Evolutionary conservation across 2,329 filamentous ascomycete species (phyloP), one percentile per base, ranked within the genome.

Genomic region (Fusarium newnesense): DNA sequence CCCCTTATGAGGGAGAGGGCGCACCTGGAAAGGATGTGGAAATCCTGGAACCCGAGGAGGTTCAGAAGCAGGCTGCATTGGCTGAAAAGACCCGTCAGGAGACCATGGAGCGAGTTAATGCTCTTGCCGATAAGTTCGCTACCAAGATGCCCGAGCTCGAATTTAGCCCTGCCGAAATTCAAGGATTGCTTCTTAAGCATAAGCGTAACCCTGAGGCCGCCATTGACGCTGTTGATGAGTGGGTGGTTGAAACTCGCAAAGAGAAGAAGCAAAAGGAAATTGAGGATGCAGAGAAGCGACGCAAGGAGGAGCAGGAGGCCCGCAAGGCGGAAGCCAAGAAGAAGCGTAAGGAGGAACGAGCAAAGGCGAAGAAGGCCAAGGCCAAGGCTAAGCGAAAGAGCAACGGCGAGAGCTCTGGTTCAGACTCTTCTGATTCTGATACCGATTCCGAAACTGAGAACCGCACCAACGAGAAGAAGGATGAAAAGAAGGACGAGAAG

Each of bases 101-200:
- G 59, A 81, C 82, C 18, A 78, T 83, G 9, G 81, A 83, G 28
- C 78, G 76, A n/a, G 79, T 90, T n/a, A 79, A 83, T 21, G 72
- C 70, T 7, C 80, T 89, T n/a, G 86, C 88, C 2, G 61, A 77
- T 18, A 74, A 84, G 58, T 91, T 91, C 65, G 83, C 86, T 2
- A 75, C 80, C 13, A 83, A 81, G 77, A 82, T 91, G n/a, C 89
- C 89, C 1, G 82, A 83, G 34, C 81, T 85, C 47, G 85, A 89
- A 76, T 91, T 91, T 76, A 89, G 86, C 60, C 89, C 89, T 0
- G 89, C 89, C 10, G 88, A 91, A 79, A 84, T 91, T 9, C 89
- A 91, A 77, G 89, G 89, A 9, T 86, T 86, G 62, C 82, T 91
- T 54, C 82, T 91, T 69, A 85, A 85, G 75, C 81, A 90, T 76